Base-by-base conservation (phyloP, 768 basidiomycete species). In the Chalciporus chontae region DNA sequence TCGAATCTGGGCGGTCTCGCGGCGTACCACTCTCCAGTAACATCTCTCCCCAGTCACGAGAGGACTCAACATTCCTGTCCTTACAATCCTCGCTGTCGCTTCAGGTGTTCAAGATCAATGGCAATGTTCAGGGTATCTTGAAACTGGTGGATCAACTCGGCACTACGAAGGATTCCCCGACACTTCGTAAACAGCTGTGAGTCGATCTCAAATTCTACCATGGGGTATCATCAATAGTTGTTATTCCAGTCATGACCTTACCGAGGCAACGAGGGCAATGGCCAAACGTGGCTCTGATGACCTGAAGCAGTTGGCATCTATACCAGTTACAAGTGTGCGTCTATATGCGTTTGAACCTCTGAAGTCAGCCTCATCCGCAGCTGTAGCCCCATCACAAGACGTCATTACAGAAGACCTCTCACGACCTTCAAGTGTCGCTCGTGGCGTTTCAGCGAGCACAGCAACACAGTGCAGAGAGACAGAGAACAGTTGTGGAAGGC, bases 31-130 rank as follows among this genome's bases (percentile, higher is more conserved):
- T 59, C 14, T 58, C 68, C 3, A 67, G 60, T 14, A 48, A 50
- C 11, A 52, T 49, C 21, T 45, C 55, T 1, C 68, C 76, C 51
- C 74, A 72, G 53, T 69, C 71, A 17, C 70, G 61, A 37, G 84
- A 89, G 63, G 91, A 94, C 69, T 77, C 81, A 7, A 77, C 85
- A 4, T 97, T 95, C 67, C 71, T 77, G 9, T 76, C 74, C 27
- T 72, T 94, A 14, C 92, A 93, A 63, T 83, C 80, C 3, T 90
- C 90, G 13, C 69, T 93, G 52, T 87, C 87, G 1, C 77, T 98
- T 6, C 94, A 98, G 67, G 91, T 95, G 50, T 97, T 98, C 85
- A 98, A 98, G 80, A 93, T 98, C 74, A 94, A 95, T 61, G 82
- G 90, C 51, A 99, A 99, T 70, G 93, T 97, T 3, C 91, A 95